Evolutionary conservation across 2,329 filamentous ascomycete genomes (phyloP), one percentile per base, ranked within the genome.

Genomic region (Penicillium brevicompactum): DNA sequence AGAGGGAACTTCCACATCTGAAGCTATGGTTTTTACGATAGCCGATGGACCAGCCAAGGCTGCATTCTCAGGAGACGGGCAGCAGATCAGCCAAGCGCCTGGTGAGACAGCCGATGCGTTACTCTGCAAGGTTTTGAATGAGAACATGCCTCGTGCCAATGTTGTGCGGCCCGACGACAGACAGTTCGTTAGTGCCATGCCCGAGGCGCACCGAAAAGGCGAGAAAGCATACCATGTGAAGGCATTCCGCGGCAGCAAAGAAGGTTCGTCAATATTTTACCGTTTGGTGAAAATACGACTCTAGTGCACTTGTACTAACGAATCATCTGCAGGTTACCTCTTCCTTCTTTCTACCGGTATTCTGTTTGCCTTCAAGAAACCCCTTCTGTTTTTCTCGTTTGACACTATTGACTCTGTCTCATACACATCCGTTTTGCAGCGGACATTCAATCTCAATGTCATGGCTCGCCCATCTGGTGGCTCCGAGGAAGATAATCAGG

Each of bases 331-430:
- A 85, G 84, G 85, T 38, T 87, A 84, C 65, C 77, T 88, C 13
- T 87, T 85, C 74, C 82, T 87, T 68, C 78, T 87, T 10, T 77
- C 81, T 18, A 80, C 78, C 8, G 85, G 85, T 31, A 83, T 88
- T 46, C 70, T 87, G 40, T 87, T 83, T 65, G 85, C 82, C 40
- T 87, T 86, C 77, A 87, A 87, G 66, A 88, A 87, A 64, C 85
- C 85, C 0, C 74, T 88, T 22, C 69, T 82, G 8, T 87, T 84
- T 73, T 86, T 87, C 66, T 78, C 84, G 8, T 86, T 87, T 57
- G 78, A 81, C 46, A 75, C 77, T 34, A 78, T 88, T 55, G 82
- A 83, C 49, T 82, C 81, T 21, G 80, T 87, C 44, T 84, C 82
- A 38, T 88, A 87, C 72, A 87, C 84, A 4, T 84, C 82, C 40